phyloP scores from a whole-genome alignment of 345 rosid genomes.

The Brassica nigra region DNA sequence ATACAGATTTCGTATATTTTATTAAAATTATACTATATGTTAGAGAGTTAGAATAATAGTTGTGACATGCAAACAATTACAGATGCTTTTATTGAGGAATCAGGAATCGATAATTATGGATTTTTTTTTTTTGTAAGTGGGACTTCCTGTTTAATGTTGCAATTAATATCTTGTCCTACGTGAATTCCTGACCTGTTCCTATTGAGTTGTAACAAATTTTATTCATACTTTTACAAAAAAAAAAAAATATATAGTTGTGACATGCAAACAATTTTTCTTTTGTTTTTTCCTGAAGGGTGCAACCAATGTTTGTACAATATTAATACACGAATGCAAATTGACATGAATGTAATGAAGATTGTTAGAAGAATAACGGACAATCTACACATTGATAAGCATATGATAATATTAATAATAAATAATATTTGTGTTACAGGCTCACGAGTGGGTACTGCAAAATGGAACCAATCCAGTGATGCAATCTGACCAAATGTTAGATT shows the following conservation, averaged over 20 bases:
- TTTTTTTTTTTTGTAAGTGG: too few species aligned
- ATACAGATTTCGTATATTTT: too few species aligned
- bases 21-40: too few species aligned
- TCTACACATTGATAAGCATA: slow-evolving; percentile 14
- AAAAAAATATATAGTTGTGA: background rate
- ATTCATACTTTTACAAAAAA: too few species aligned
- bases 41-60: too few species aligned
- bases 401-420: slow-evolving; percentile 1
- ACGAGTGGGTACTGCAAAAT: slow-evolving; percentile 40
- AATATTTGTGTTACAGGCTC: slow-evolving; percentile 31
- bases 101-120: too few species aligned
- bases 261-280: background rate
- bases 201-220: too few species aligned
- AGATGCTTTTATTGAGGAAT: too few species aligned
- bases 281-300: background rate
- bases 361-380: slow-evolving; percentile 31
- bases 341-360: background rate
- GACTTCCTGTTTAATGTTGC: too few species aligned
- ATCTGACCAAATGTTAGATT: slow-evolving; percentile 40
- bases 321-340: background rate
- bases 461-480: slow-evolving; percentile 44
- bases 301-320: slow-evolving; percentile 8
- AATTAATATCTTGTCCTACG: too few species aligned
- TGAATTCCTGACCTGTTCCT: too few species aligned
- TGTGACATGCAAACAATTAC: background rate